Evolutionary conservation across 2,329 filamentous ascomycete genomes (phyloP), one percentile per base, ranked within the genome.

Genomic region (Acarospora socialis): DNA sequence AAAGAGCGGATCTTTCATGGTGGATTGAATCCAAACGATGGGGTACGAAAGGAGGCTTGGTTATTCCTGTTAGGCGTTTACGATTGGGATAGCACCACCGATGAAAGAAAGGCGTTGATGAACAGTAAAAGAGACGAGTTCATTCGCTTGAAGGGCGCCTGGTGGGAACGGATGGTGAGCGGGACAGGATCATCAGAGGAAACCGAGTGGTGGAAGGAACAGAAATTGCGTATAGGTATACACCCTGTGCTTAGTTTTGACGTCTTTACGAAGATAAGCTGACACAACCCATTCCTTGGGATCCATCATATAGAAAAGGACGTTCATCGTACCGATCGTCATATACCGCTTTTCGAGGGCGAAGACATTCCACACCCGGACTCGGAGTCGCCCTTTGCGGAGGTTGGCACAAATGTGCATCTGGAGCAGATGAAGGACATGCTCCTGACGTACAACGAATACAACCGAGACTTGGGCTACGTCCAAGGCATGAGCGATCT

Each of bases 401-500:
- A 86, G 26, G 72, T 77, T 3, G 90, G 90, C 40, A 98, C 90
- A 28, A 98, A 98, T 47, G 86, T 94, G 4, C 90, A 98, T 55
- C 70, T 98, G 41, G 90, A 98, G 57, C 90, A 98, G 60, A 81
- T 98, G 73, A 98, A 98, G 59, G 90, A 98, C 53, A 92, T 98
- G 81, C 75, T 98, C 1, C 68, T 98, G 12, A 95, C 90, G 0
- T 98, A 98, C 56, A 95, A 98, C 52, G 90, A 98, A 58, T 92
- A 92, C 59, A 98, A 98, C 60, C 81, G 76, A 37, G 82, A 90
- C 36, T 69, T 98, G 3, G 90, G 92, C 29, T 98, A 98, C 50
- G 90, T 98, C 2, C 90, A 98, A 60, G 90, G 90, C 39, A 98
- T 98, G 90, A 94, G 84, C 8, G 90, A 98, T 55, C 71, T 98